Percentiles rank a stretch among this genome's conserved stretches.
phyloP scores from a whole-genome alignment of 2,329 filamentous ascomycete genomes.

The Geosmithia putterillii region DNA sequence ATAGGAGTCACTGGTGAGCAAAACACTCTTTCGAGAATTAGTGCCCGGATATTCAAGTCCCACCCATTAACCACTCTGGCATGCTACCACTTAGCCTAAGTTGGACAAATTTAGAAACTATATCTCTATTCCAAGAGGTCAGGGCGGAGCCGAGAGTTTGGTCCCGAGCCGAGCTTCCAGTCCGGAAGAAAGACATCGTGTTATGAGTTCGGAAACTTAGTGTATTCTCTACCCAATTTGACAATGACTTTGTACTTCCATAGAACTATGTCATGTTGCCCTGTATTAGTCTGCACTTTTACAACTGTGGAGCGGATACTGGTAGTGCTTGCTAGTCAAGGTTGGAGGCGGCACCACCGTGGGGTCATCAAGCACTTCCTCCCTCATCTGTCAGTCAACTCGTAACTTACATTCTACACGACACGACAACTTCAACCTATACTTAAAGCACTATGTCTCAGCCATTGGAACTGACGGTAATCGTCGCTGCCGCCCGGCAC shows the following conservation, averaged over 20 bases:
- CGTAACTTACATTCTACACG: too few relatives aligned
- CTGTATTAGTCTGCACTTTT: too few relatives aligned
- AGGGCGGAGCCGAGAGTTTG: too few relatives aligned
- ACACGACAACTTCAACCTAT: neutral
- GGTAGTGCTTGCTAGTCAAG: neutral
- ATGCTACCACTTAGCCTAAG: neutral
- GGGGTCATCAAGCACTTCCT: neutral
- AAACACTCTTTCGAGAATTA: neutral
- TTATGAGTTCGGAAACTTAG: too few relatives aligned
- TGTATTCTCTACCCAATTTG: too few relatives aligned
- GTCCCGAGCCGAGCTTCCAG: neutral
- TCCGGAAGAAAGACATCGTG: too few relatives aligned
- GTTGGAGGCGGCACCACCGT: neutral
- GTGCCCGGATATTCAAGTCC: neutral
- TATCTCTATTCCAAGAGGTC: too few relatives aligned
- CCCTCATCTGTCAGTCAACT: neutral
- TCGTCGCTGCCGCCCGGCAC: conserved; percentile 81
- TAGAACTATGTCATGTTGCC: too few relatives aligned
- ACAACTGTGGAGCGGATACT: too few relatives aligned
- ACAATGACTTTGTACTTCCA: too few relatives aligned
- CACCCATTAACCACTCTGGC: neutral
- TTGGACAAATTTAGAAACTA: neutral
- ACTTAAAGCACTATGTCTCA: too few relatives aligned
- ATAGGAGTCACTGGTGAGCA: neutral
- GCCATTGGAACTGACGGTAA: conserved; percentile 76